Conservation (phyloP, 805 yeast species). For the Candida xiaguanensis region DNA sequence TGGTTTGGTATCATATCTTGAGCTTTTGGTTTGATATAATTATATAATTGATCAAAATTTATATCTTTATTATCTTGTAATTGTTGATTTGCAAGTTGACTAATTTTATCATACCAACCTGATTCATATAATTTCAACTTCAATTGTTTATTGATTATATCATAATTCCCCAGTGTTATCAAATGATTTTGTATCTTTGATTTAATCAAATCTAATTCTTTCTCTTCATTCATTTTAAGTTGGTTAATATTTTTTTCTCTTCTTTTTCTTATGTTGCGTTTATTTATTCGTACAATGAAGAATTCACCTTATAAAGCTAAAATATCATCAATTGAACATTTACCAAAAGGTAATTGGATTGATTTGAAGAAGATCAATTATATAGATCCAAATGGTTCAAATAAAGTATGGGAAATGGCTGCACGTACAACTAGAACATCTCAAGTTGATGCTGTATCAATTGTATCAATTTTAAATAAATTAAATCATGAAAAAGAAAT, state of each 20-base stretch:
- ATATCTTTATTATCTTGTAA: constrained; percentile 28
- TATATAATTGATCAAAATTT: constrained; percentile 50
- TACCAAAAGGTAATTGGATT: constrained; percentile 40
- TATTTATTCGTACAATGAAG: constrained; percentile 12
- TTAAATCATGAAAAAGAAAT: constrained; percentile 29
- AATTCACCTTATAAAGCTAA: constrained; percentile 36
- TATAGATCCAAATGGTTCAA: constrained; percentile 63
- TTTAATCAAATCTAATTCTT: constrained; percentile 43
- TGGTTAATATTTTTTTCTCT: not conserved
- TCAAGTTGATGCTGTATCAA: constrained; percentile 86
- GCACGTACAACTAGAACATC: constrained; percentile 70
- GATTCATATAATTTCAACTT: constrained; percentile 64
- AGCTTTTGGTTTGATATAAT: constrained; percentile 61
- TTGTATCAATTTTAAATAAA: constrained; percentile 64
- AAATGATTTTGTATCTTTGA: constrained; percentile 67
- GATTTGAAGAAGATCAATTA: constrained; percentile 63
- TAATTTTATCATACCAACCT: constrained; percentile 84
- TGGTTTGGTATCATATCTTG: constrained; percentile 65
- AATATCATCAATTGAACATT: constrained; percentile 31
- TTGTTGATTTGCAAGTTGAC: constrained; percentile 49
- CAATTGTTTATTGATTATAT: constrained; percentile 61
- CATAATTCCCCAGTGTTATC: constrained; percentile 77
- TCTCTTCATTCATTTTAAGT: constrained; percentile 25
- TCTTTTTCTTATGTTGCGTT: constrained; percentile 1
- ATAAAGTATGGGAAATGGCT: constrained; percentile 89